Evolutionary conservation across 2,329 filamentous ascomycete species (phyloP), one percentile per base, ranked within the genome.

Genomic region (Elsinoe arachidis): DNA sequence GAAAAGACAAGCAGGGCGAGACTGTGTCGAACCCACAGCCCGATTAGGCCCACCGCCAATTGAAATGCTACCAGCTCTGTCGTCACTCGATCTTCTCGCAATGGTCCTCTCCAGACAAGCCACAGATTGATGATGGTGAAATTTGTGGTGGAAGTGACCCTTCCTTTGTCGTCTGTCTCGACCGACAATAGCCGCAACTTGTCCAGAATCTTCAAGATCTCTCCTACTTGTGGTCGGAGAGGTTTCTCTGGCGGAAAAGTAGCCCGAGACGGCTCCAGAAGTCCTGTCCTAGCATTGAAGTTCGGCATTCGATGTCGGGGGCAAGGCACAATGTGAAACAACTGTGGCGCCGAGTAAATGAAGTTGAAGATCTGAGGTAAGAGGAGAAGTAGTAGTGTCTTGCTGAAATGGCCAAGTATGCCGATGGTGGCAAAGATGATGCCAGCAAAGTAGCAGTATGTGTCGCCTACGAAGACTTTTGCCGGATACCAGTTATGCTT

Each of bases 361-460:
- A 97, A 97, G 76, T 99, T 99, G 80, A 95, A 90, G 65, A 95
- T 87, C 74, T 99, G 93, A 12, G 93, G 93, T 38, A 96, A 79
- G 64, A 99, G 86, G 7, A 99, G 79, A 53, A 99, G 81, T 57
- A 96, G 81, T 46, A 99, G 80, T 0, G 93, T 99, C 75, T 99
- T 99, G 76, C 88, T 95, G 76, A 99, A 99, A 75, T 99, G 93
- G 21, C 93, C 93, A 55, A 96, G 80, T 67, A 99, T 97, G 62
- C 90, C 90, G 63, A 97, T 93, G 44, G 96, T 91, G 56, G 92
- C 93, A 70, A 99, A 99, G 38, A 97, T 88, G 90, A 99, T 99
- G 63, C 93, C 93, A 0, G 93, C 93, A 72, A 99, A 96, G 75
- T 99, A 99, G 80, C 93, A 99, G 79, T 97, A 99, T 3, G 93